Percentiles rank a stretch among this genome's conserved stretches.
Conservation (phyloP, 441 rosid species). For the Jatropha multifida region DNA sequence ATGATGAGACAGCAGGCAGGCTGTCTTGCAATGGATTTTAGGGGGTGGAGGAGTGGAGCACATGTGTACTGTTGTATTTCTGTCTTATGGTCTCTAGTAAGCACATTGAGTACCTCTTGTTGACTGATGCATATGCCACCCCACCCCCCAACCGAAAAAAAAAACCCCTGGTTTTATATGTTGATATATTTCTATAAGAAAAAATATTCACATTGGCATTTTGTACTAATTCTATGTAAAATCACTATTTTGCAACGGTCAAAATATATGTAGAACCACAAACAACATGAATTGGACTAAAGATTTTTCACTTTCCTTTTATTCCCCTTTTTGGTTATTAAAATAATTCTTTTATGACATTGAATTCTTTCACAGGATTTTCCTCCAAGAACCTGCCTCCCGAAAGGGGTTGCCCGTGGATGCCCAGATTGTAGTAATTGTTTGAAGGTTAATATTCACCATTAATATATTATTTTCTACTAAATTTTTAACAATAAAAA, state of each 20-base stretch:
- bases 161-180: too few species aligned
- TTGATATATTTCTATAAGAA: too few species aligned
- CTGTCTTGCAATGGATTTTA: neutral
- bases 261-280: neutral
- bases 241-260: neutral
- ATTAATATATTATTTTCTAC: neutral
- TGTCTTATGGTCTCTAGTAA: too few species aligned
- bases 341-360: neutral
- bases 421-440: slow-evolving; percentile 30
- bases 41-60: too few species aligned
- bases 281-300: neutral
- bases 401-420: slow-evolving; percentile 32
- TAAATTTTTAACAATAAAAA: neutral
- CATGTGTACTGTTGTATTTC: too few species aligned
- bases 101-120: too few species aligned
- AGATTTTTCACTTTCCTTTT: neutral
- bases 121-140: too few species aligned
- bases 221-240: too few species aligned
- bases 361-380: slow-evolving; percentile 23
- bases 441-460: slow-evolving; percentile 28
- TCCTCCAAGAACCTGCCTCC: slow-evolving; percentile 28
- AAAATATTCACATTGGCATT: neutral
- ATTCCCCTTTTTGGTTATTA: neutral
- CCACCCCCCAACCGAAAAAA: too few species aligned
- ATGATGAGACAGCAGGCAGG: neutral